Evolutionary conservation across 192 early-diverging fungal species (phyloP).

Genomic region (Coemansia sp.): DNA sequence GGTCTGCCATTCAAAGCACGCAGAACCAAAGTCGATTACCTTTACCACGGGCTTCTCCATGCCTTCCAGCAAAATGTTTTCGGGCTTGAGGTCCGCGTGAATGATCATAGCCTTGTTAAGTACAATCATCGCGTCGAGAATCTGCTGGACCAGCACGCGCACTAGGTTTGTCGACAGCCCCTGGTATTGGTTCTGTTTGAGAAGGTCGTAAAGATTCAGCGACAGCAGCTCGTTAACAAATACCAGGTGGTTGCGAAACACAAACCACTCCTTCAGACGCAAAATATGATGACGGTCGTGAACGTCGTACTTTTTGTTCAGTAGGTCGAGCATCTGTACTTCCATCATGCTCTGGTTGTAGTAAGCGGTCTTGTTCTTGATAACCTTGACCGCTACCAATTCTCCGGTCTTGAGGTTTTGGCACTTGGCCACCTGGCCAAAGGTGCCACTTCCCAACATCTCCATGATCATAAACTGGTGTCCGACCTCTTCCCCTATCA

Average conservation of each 20-base stretch:
- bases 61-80: constrained; percentile 90
- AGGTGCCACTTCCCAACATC: constrained; percentile 93
- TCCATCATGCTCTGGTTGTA: constrained; percentile 98
- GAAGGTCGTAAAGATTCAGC: constrained; percentile 96
- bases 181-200: constrained; percentile 96
- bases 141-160: constrained; percentile 88
- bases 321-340: constrained; percentile 87
- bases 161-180: constrained; percentile 94
- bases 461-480: constrained; percentile 93
- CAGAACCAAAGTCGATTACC: constrained; percentile 99
- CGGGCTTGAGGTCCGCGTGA: constrained; percentile 98
- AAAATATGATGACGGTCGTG: constrained; percentile 88
- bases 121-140: constrained; percentile 86
- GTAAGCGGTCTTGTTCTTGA: constrained; percentile 97
- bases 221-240: constrained; percentile 97
- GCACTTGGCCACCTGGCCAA: constrained; percentile 98
- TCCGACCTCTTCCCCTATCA: constrained; percentile 86
- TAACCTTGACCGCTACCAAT: constrained; percentile 92
- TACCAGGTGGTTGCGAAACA: constrained; percentile 90
- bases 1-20: constrained; percentile 92
- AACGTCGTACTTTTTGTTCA: constrained; percentile 87
- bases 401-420: constrained; percentile 90
- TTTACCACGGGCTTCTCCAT: constrained; percentile 91
- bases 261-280: constrained; percentile 87
- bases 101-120: constrained; percentile 88